Conservation (phyloP, 495 filamentous ascomycete genomes). For the Xylaria intraflava region DNA sequence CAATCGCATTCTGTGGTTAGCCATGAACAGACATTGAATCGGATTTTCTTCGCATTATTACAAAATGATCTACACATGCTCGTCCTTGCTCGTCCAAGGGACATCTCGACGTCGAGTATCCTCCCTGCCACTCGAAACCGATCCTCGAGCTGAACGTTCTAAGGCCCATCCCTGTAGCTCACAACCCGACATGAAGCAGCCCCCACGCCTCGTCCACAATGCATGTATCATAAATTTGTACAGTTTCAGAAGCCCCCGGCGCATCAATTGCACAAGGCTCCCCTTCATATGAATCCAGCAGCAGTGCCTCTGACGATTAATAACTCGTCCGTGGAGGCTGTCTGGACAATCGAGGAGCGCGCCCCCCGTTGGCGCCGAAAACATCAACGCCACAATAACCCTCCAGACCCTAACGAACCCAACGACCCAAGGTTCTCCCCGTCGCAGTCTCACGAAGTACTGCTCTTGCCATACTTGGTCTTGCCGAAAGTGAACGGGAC, state of each 20-base stretch:
- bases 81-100: not conserved
- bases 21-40: not conserved
- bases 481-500: slow-evolving; percentile 94
- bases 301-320: not conserved
- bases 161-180: not conserved
- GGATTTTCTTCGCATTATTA: not conserved
- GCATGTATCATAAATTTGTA: slow-evolving; percentile 25
- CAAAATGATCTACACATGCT: not conserved
- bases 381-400: not conserved
- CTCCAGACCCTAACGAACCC: not conserved
- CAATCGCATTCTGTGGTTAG: not conserved
- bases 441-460: slow-evolving; percentile 27
- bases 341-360: not conserved
- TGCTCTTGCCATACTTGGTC: slow-evolving; percentile 63
- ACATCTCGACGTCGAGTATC: not conserved
- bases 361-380: not conserved
- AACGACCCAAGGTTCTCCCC: not conserved
- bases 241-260: slow-evolving; percentile 4
- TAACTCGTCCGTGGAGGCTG: not conserved
- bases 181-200: not conserved
- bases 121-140: not conserved
- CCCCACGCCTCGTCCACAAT: slow-evolving; percentile 17
- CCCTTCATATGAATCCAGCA: not conserved
- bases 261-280: not conserved
- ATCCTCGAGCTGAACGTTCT: not conserved